phyloP scores from a whole-genome alignment of 495 filamentous ascomycete species.

The Schizothecium vesticola region DNA sequence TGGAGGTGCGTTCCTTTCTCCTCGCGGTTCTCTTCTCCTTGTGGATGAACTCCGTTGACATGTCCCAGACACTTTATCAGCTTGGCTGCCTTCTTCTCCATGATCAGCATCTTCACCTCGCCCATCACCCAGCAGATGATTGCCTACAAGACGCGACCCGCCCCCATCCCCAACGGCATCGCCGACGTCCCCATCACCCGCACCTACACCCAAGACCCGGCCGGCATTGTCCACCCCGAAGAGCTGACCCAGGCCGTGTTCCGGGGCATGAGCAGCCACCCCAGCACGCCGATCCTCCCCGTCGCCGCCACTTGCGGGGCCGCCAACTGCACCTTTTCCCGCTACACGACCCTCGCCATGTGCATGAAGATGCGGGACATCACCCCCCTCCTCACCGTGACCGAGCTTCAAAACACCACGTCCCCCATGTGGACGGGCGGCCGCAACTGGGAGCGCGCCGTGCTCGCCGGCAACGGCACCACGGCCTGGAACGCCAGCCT shows the following conservation, averaged over 20 bases:
- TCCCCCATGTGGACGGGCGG: not conserved
- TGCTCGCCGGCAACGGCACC: not conserved
- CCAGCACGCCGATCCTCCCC: not conserved
- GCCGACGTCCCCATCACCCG: not conserved
- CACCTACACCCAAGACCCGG: not conserved
- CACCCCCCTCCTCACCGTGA: not conserved
- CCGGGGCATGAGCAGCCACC: not conserved
- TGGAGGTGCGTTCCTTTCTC: not conserved
- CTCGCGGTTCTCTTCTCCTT: too few species aligned
- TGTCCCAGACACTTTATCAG: slow-evolving; percentile 1
- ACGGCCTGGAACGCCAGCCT: slow-evolving; percentile 6
- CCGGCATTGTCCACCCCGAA: not conserved
- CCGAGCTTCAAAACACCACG: not conserved
- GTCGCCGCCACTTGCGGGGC: not conserved
- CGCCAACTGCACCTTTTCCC: slow-evolving; percentile 1
- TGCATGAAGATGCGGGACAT: slow-evolving; percentile 6
- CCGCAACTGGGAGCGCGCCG: not conserved
- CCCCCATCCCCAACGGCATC: not conserved
- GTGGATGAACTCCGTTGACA: not conserved
- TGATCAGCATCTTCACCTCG: slow-evolving; percentile 11
- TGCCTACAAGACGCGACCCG: not conserved
- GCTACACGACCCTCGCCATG: slow-evolving; percentile 1
- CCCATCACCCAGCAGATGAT: slow-evolving; percentile 13
- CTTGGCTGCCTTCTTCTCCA: slow-evolving; percentile 2
- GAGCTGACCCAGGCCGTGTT: not conserved